Base-by-base conservation (phyloP, 805 yeast species). In the Blastobotrys robertii region DNA sequence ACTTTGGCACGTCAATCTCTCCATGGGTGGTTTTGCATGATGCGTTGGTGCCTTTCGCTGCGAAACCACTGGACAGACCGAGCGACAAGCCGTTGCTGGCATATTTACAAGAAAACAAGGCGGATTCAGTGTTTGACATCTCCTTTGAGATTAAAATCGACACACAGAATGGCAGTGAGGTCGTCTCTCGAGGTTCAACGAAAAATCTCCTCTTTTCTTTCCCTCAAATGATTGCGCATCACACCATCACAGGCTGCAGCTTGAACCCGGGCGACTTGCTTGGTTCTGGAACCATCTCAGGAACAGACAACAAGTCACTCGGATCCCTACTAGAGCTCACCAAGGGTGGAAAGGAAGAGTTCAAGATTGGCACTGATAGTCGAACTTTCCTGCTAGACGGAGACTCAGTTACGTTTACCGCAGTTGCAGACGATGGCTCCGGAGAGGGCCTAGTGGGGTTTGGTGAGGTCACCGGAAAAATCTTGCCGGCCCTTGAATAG, bases 221-320 rank as follows among this genome's bases (percentile, higher is more conserved):
- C 37, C 49, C 50, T 12, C 57, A 53, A 22, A 53, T 53, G 57
- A 43, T 53, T 19, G 49, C 55, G 6, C 57, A 53, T 14, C 57
- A 53, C 37, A 53, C 57, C 6, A 43, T 53, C 11, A 52, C 52
- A 8, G 58, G 58, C 2, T 50, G 56, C 34, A 49, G 47, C 13
- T 32, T 54, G 11, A 38, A 44, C 8, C 38, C 54, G 3, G 58
- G 58, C 10, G 58, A 54, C 37, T 43, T 54, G 11, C 42, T 54
- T n/a, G 58, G 51, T 9, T 53, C 58, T 11, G 58, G 58, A 9
- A 54, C 58, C 3, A 50, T 54, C 15, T 54, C 58, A 6, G 53
- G 53, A 4, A 39, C 39, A 4, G 44, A 40, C 8, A 14, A 25
- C 10, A 31, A 30, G 3, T 39, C 51, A 1, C 46, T 43, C 12